Evolutionary conservation across 257 asterid species (phyloP), one percentile per base, ranked within the genome.

Genomic region (Solanum sejunctum): DNA sequence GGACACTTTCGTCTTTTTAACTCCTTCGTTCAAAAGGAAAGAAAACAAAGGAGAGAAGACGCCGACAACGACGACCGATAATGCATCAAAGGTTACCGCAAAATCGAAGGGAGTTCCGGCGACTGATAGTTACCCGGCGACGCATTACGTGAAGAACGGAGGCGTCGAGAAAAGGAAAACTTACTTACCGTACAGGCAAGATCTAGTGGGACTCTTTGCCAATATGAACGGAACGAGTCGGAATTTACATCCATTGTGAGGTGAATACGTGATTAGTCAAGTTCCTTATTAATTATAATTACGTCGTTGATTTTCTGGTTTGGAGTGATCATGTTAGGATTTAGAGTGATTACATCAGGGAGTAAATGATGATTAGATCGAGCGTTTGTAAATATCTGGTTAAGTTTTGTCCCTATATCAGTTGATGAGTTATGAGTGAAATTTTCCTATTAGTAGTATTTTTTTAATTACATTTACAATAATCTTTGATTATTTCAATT

Each of bases 141-240:
- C 23, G 87, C 67, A 58, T 79, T 45, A 36, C 16, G 80, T 43
- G 70, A 83, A 84, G 60, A 52, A 47, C 51, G 86, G 75, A 12
- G 89, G 87, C 1, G 84, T 85, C 6, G 84, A 83, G 72, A 80
- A 79, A 49, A 82, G 78, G 86, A 89, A 87, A 87, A 92, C 98
- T 32, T 90, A 84, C 84, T 89, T 93, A n/a, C 98, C 97, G 67
- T 92, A 95, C 90, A 83, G 94, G 87, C 93, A 63, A 77, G 93
- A 92, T 84, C 89, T 93, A 5, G 94, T 92, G 8, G 98, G 98
- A 18, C 82, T 92, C 64, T 92, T 93, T 69, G 89, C 94, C 6
- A 90, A 85, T 56, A 92, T 84, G 80, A 91, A 87, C 85, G 92
- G 93, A 3, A 49, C 86, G 88, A 89, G 89, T 41, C 73, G 86